Conservation (phyloP, 345 rosid species). For the Populus simonii region DNA sequence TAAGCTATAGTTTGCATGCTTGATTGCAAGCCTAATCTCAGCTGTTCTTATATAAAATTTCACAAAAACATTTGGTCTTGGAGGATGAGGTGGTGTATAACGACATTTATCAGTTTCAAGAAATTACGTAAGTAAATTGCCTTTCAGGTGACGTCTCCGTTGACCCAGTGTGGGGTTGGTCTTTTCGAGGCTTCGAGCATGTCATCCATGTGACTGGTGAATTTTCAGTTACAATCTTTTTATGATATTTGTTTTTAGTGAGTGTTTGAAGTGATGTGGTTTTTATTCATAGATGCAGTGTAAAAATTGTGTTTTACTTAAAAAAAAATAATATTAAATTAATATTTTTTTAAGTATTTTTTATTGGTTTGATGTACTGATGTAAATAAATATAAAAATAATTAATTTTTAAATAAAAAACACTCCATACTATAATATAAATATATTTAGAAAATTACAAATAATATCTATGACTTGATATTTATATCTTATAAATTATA, state of each 20-base stretch:
- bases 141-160: not conserved
- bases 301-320: too few species aligned
- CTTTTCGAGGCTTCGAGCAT: not conserved
- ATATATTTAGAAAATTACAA: too few species aligned
- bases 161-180: slow-evolving; percentile 13
- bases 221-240: slow-evolving; percentile 3
- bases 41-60: not conserved
- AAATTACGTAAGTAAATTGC: not conserved
- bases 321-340: too few species aligned
- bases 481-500: not conserved
- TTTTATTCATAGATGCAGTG: too few species aligned
- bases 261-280: not conserved
- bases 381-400: too few species aligned
- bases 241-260: not conserved
- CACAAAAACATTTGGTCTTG: not conserved
- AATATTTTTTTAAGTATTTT: too few species aligned
- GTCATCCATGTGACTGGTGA: slow-evolving; percentile 19
- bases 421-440: not conserved
- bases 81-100: not conserved
- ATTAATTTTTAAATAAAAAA: too few species aligned
- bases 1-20: not conserved
- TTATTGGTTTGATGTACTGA: too few species aligned
- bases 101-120: slow-evolving; percentile 21
- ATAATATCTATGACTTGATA: not conserved
- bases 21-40: not conserved